Evolutionary conservation across 192 early-diverging fungal species (phyloP).

Genomic region (Geosiphon pyriformis): DNA sequence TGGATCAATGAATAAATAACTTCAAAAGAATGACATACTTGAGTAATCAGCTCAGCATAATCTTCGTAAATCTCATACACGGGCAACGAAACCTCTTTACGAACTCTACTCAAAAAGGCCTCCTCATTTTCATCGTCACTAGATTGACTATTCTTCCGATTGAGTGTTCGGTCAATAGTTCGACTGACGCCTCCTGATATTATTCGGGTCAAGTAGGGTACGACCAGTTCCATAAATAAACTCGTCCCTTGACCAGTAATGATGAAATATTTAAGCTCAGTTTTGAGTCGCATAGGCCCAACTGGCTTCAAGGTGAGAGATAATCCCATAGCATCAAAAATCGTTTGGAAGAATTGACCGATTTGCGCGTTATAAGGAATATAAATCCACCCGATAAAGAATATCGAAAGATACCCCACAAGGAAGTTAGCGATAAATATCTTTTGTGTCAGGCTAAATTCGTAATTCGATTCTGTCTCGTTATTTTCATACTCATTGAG

Average conservation of each 20-base stretch:
- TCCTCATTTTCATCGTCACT: slow-evolving; percentile 32
- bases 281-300: slow-evolving; percentile 50
- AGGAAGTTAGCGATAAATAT: slow-evolving; percentile 85
- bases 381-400: slow-evolving; percentile 82
- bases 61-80: slow-evolving; percentile 83
- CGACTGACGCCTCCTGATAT: slow-evolving; percentile 32
- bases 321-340: slow-evolving; percentile 25
- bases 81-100: slow-evolving; percentile 57
- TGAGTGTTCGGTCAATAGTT: slow-evolving; percentile 31
- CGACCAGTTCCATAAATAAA: slow-evolving; percentile 63
- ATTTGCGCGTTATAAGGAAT: slow-evolving; percentile 77
- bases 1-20: too few relatives aligned
- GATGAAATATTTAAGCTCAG: slow-evolving; percentile 69
- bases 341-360: slow-evolving; percentile 43
- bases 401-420: slow-evolving; percentile 75
- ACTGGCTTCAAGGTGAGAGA: slow-evolving; percentile 39
- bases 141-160: slow-evolving; percentile 3
- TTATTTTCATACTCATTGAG: slow-evolving; percentile 86
- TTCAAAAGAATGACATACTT: too few relatives aligned
- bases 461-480: slow-evolving; percentile 62
- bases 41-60: slow-evolving; percentile 89
- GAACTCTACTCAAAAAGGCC: slow-evolving; percentile 47
- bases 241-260: slow-evolving; percentile 79
- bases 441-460: slow-evolving; percentile 69
- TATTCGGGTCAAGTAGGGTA: slow-evolving; percentile 62